phyloP scores from a whole-genome alignment of 768 basidiomycete species.

The Steccherinum ochraceum region DNA sequence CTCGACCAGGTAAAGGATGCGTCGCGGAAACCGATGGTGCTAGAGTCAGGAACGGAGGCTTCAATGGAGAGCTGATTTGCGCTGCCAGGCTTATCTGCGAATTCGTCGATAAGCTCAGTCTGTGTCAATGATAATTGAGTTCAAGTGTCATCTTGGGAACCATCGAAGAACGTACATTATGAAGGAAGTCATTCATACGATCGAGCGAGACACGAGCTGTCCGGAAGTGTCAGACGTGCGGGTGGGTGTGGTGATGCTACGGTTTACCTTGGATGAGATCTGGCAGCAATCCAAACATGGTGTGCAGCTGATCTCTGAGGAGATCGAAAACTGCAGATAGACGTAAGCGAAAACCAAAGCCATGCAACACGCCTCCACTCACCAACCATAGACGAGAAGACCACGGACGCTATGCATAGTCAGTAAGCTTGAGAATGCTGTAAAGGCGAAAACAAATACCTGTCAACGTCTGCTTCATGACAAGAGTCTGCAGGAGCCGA shows the following conservation, averaged over 20 bases:
- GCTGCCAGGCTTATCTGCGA: too few species aligned
- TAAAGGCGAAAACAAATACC: too few species aligned
- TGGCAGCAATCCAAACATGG: constrained; percentile 19
- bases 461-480: constrained; percentile 25
- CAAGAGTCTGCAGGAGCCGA: constrained; percentile 22
- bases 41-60: background rate
- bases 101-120: constrained; percentile 23
- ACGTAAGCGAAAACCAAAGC: too few species aligned
- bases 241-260: background rate
- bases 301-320: constrained; percentile 11
- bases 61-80: constrained; percentile 14
- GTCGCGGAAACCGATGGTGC: constrained; percentile 19
- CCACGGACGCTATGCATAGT: constrained; percentile 6
- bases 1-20: constrained; percentile 25
- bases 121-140: constrained; percentile 2
- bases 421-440: too few species aligned
- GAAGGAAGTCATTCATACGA: constrained; percentile 34
- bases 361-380: too few species aligned
- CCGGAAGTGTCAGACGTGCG: too few species aligned
- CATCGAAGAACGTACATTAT: constrained; percentile 12
- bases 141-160: background rate
- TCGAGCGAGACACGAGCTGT: constrained; percentile 31
- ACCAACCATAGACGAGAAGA: constrained; percentile 5
- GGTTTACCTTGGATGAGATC: constrained; percentile 16
- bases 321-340: constrained; percentile 12